Percentiles rank a stretch among this genome's conserved stretches.
These are phyloP conservation scores for Penicillium frequentans DNA, from an alignment of 2,329 filamentous ascomycete species.

Conservation along the genomic window DNA sequence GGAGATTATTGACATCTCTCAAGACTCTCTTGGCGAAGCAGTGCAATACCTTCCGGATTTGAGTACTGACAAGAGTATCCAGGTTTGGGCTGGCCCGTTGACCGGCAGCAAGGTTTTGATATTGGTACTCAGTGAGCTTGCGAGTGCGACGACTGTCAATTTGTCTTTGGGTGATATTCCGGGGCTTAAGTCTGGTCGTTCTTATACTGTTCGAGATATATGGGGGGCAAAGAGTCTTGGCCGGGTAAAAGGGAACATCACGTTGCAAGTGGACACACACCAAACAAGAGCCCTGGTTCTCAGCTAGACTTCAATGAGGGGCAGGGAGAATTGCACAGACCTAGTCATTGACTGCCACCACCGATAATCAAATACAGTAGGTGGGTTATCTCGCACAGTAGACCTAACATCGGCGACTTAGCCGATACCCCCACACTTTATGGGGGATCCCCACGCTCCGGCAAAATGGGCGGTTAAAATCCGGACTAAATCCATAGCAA, in stretches of 20 bases:
- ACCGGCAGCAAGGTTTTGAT: background rate
- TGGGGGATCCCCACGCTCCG: background rate
- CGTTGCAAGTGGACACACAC: background rate
- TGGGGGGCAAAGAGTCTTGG: background rate
- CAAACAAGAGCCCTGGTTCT: background rate
- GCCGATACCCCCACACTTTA: background rate
- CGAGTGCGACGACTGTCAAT: background rate
- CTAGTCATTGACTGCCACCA: too few relatives aligned
- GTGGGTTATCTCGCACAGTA: background rate
- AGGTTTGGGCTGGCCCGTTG: background rate
- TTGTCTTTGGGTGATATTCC: background rate
- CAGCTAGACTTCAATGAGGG: background rate
- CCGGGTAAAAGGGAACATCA: background rate
- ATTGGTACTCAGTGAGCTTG: background rate
- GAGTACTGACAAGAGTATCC: background rate
- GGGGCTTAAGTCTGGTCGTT: background rate
- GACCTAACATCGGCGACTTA: background rate
- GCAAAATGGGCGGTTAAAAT: background rate
- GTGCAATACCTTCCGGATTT: background rate
- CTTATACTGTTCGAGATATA: background rate
- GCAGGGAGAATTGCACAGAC: rapidly evolving
- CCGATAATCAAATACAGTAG: background rate
- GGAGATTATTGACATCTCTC: background rate
- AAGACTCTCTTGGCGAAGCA: background rate
- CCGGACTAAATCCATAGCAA: background rate